These are phyloP conservation scores for Ceriops tagal DNA, from an alignment of 345 rosid species.

Conservation along the genomic window DNA sequence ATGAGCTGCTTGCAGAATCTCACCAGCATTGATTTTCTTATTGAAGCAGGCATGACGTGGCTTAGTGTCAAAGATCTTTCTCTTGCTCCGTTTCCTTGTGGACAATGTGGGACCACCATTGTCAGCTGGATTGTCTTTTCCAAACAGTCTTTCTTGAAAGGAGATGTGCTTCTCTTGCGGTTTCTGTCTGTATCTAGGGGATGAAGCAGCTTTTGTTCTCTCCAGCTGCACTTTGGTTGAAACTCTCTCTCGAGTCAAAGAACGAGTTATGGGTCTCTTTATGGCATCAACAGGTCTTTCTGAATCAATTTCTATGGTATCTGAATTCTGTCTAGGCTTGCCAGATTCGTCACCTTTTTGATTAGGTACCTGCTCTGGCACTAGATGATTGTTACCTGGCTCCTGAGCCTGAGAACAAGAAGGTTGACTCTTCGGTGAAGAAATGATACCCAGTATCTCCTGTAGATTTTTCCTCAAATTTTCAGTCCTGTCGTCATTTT, in stretches of 20 bases:
- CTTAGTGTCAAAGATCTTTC: constrained; percentile 31
- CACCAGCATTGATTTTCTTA: constrained; percentile 34
- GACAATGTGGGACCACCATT: constrained; percentile 34
- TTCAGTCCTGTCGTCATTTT: constrained; percentile 44
- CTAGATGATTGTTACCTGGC: constrained; percentile 30
- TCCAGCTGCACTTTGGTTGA: constrained; percentile 29
- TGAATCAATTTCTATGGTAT: constrained; percentile 76
- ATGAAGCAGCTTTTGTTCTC: constrained; percentile 31
- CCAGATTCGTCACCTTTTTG: constrained; percentile 26
- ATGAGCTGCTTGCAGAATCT: constrained; percentile 32
- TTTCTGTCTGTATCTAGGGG: constrained; percentile 34
- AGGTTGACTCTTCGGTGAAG: constrained; percentile 57
- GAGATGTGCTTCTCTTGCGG: constrained; percentile 32
- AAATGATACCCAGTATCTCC: constrained; percentile 66
- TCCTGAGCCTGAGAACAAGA: constrained; percentile 40
- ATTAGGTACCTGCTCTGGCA: constrained; percentile 28
- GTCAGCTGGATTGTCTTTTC: constrained; percentile 30
- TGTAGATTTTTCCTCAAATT: constrained; percentile 68
- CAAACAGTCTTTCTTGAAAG: constrained; percentile 46
- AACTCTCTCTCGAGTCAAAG: constrained; percentile 43
- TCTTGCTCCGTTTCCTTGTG: constrained; percentile 34
- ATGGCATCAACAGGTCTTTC: constrained; percentile 48
- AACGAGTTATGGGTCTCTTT: constrained; percentile 60
- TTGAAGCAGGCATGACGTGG: constrained; percentile 42
- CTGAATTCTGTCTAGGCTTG: constrained; percentile 47